A percentile compares a stretch with the other conserved stretches of the same genome.
These are phyloP conservation scores for Pyrenochaeta sp. DNA, from an alignment of 2,329 filamentous ascomycete species.

Conservation along the genomic window DNA sequence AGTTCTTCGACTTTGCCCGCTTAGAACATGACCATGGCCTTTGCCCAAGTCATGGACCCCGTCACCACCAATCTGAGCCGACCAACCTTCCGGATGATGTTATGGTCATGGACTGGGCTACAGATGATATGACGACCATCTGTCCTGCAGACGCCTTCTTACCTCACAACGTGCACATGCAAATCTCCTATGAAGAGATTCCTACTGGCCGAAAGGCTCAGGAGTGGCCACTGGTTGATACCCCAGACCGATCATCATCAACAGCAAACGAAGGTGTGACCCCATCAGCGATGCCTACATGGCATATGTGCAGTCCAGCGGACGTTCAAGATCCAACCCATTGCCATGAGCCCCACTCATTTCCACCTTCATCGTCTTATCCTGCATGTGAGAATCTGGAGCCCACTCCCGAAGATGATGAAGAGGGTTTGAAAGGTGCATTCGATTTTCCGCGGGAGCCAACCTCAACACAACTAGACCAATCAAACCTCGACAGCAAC, in stretches of 20 bases:
- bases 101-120: constrained; percentile 39
- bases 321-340: background rate
- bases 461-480: background rate
- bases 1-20: constrained; percentile 48
- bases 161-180: constrained; percentile 9
- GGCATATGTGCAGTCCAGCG: background rate
- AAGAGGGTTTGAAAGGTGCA: background rate
- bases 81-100: constrained; percentile 10
- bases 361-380: constrained; percentile 14
- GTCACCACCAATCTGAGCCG: constrained; percentile 1
- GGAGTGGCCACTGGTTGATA: constrained; percentile 9
- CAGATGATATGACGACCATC: constrained; percentile 13
- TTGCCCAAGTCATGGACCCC: constrained; percentile 1
- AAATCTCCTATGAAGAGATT: background rate
- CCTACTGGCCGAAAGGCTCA: background rate
- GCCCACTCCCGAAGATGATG: background rate
- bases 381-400: constrained; percentile 1
- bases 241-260: background rate
- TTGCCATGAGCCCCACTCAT: background rate
- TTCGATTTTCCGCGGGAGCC: constrained; percentile 1
- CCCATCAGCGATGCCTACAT: background rate
- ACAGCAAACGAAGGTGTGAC: constrained; percentile 1
- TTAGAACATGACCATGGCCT: constrained; percentile 31
- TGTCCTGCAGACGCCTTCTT: background rate
- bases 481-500: background rate